Percentiles rank a stretch among this genome's conserved stretches.
Conservation (phyloP, 176 grass and related monocot species). For the Raddia distichophylla region DNA sequence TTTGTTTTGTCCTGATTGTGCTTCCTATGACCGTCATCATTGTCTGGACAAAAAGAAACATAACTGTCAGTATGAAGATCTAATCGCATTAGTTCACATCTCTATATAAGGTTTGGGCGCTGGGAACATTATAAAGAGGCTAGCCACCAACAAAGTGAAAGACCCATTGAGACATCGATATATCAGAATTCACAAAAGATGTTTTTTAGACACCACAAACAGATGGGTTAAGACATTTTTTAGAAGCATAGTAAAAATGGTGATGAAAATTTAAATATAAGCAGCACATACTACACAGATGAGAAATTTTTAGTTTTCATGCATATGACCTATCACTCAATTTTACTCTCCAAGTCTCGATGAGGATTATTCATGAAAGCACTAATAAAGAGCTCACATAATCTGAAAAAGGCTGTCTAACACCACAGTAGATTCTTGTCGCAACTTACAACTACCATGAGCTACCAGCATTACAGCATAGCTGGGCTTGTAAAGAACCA, state of each 20-base stretch:
- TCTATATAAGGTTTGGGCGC: conserved; percentile 8
- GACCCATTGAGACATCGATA: not conserved
- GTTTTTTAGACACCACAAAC: conserved; percentile 19
- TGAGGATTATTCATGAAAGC: not conserved
- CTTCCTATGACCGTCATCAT: conserved; percentile 47
- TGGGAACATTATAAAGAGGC: conserved; percentile 18
- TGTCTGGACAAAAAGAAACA: conserved; percentile 44
- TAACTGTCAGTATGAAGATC: conserved; percentile 21
- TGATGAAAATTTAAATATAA: not conserved
- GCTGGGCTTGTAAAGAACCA: not conserved
- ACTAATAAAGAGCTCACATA: not conserved
- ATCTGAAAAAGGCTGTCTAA: not conserved
- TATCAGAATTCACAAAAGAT: conserved; percentile 20
- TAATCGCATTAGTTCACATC: conserved; percentile 4
- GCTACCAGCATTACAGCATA: conserved; percentile 6
- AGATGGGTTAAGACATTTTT: not conserved
- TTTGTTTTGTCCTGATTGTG: conserved; percentile 26
- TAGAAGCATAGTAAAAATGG: conserved; percentile 19
- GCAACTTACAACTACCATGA: conserved; percentile 21
- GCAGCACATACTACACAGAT: not conserved
- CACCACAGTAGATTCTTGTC: not conserved
- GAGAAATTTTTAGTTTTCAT: conserved; percentile 7
- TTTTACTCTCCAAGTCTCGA: not conserved
- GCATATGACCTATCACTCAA: not conserved
- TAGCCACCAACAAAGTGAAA: not conserved